Conservation (phyloP, 108 stramenopile genomes). For the Discostella pseudostelligera region DNA sequence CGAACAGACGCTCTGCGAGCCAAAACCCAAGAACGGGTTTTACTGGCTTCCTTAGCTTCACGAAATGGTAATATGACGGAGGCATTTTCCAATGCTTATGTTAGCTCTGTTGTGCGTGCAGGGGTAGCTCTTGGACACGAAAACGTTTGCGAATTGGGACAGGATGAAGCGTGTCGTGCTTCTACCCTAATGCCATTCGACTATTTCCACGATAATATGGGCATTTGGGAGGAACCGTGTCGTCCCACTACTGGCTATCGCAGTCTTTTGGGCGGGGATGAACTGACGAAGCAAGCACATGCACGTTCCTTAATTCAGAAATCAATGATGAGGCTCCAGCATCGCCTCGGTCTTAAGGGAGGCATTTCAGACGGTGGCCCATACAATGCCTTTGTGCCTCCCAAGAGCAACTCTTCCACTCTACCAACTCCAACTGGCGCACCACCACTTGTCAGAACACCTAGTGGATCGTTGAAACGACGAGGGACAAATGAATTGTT, state of each 20-base stretch:
- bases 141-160: constrained; percentile 74
- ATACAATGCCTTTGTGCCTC: constrained; percentile 45
- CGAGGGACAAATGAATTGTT: constrained; percentile 23
- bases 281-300: constrained; percentile 72
- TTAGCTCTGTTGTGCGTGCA: constrained; percentile 77
- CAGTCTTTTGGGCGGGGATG: constrained; percentile 58
- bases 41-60: constrained; percentile 68
- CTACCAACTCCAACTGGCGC: constrained; percentile 21
- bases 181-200: constrained; percentile 86
- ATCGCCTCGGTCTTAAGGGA: constrained; percentile 69
- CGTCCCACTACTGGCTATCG: constrained; percentile 57
- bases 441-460: constrained; percentile 33
- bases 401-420: constrained; percentile 8
- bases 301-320: constrained; percentile 79
- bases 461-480: constrained; percentile 43
- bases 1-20: constrained; percentile 63
- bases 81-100: constrained; percentile 80
- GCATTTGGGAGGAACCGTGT: constrained; percentile 87
- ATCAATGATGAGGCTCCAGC: constrained; percentile 81
- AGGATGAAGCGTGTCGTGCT: constrained; percentile 63
- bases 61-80: constrained; percentile 72
- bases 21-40: constrained; percentile 71
- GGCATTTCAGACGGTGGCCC: constrained; percentile 71
- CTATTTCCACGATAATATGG: constrained; percentile 69
- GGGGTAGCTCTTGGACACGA: constrained; percentile 83